A percentile compares a stretch with the other conserved stretches of the same genome.
Conservation (phyloP, 371 early-diverging fungal species). For the Batkoa obscura region DNA sequence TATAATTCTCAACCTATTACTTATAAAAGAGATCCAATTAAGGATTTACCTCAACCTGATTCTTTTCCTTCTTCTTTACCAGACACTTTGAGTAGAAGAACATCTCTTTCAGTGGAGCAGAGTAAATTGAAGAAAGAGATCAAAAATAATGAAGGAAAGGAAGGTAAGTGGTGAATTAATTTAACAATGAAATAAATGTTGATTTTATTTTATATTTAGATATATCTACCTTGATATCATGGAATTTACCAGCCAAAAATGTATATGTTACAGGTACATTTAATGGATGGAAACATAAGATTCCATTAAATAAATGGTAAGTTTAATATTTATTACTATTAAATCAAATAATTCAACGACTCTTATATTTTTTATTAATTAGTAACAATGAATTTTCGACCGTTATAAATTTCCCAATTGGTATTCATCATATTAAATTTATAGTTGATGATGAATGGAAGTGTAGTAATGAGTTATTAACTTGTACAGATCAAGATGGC, state of each 20-base stretch:
- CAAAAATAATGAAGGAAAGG: neutral
- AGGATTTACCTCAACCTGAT: neutral
- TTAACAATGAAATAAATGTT: neutral
- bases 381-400: slow-evolving; percentile 57
- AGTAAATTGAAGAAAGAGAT: no score
- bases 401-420: slow-evolving; percentile 71
- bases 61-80: slow-evolving; percentile 6
- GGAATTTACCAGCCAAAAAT: slow-evolving; percentile 70
- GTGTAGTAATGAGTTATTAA: slow-evolving; percentile 73
- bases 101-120: no score
- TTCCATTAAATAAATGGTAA: slow-evolving; percentile 33
- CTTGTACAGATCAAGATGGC: slow-evolving; percentile 83
- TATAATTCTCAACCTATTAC: neutral
- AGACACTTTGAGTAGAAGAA: neutral
- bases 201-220: neutral
- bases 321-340: neutral
- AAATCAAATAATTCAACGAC: neutral
- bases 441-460: slow-evolving; percentile 97
- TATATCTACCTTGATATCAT: slow-evolving; percentile 66
- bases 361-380: slow-evolving; percentile 10
- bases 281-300: slow-evolving; percentile 90
- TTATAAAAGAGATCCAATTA: neutral
- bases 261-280: slow-evolving; percentile 95
- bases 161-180: neutral
- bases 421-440: slow-evolving; percentile 89